Conservation (phyloP, 805 yeast genomes). For the Sugiyamaella chiloensis region DNA sequence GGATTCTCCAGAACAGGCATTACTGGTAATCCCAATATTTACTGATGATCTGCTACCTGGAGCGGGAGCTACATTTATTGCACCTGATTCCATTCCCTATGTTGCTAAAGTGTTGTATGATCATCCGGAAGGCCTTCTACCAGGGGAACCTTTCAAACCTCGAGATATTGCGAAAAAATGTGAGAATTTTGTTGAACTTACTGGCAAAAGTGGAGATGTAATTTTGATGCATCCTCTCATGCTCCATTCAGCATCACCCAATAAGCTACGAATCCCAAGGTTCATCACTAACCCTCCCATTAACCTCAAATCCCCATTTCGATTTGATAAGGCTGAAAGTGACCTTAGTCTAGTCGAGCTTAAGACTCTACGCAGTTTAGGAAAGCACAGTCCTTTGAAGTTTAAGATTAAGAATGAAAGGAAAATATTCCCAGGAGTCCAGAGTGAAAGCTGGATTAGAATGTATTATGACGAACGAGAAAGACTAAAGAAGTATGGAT, state of each 20-base stretch:
- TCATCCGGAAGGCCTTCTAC: conserved; percentile 11
- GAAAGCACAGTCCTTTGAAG: background rate
- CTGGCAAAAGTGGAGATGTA: conserved; percentile 17
- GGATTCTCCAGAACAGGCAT: conserved; percentile 16
- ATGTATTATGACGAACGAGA: conserved; percentile 9
- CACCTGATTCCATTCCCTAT: conserved; percentile 12
- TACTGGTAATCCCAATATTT: conserved; percentile 11
- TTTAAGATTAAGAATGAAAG: conserved; percentile 11
- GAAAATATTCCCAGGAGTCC: conserved; percentile 8
- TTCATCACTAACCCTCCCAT: conserved; percentile 18
- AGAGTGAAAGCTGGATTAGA: conserved; percentile 5
- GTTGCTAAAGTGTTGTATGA: conserved; percentile 3
- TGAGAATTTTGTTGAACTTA: conserved; percentile 17
- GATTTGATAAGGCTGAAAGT: conserved; percentile 12
- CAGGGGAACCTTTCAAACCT: background rate
- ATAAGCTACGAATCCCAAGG: conserved; percentile 17
- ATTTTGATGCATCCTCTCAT: conserved; percentile 18
- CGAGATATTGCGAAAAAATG: conserved; percentile 9
- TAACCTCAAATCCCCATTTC: conserved; percentile 18
- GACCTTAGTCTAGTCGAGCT: conserved; percentile 14
- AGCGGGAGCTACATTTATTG: conserved; percentile 14
- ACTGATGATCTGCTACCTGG: conserved; percentile 7
- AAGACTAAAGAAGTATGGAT: conserved; percentile 8
- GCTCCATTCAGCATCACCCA: conserved; percentile 19
- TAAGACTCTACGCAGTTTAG: conserved; percentile 13